These are phyloP conservation scores for Angomonas desouzai DNA, from an alignment of 208 protist genomes.

Conservation along the genomic window DNA sequence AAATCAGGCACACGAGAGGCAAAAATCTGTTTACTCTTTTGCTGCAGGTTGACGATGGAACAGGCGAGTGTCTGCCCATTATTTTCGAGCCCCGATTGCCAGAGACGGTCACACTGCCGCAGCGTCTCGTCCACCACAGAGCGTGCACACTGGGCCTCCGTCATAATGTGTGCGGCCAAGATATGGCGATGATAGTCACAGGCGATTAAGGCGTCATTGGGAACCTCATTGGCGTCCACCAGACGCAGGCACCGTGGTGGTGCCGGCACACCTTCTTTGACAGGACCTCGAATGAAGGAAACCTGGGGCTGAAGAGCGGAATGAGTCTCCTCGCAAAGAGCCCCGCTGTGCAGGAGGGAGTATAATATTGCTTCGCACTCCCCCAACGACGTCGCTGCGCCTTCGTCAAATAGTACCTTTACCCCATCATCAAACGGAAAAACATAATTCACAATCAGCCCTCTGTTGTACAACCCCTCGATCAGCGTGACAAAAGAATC, in stretches of 20 bases:
- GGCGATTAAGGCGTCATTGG: constrained; percentile 66
- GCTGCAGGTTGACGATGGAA: constrained; percentile 60
- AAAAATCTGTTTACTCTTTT: constrained; percentile 80
- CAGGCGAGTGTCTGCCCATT: constrained; percentile 56
- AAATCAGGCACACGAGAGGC: constrained; percentile 80
- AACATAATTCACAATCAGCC: constrained; percentile 68
- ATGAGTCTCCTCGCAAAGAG: constrained; percentile 27
- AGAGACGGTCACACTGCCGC: constrained; percentile 49
- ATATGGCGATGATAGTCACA: constrained; percentile 80
- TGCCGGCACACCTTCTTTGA: neutral
- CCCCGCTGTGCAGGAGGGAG: constrained; percentile 26
- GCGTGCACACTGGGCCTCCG: constrained; percentile 75
- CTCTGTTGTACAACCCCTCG: constrained; percentile 84
- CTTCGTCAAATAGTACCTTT: constrained; percentile 76
- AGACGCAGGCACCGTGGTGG: constrained; percentile 14
- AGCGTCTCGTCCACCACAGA: constrained; percentile 61
- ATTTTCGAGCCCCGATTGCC: constrained; percentile 30
- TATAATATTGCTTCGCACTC: constrained; percentile 51
- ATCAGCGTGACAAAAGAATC: constrained; percentile 59
- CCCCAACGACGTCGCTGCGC: constrained; percentile 42
- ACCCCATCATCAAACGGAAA: constrained; percentile 72
- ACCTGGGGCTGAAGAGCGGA: constrained; percentile 35
- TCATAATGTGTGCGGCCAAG: constrained; percentile 59
- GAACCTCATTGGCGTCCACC: constrained; percentile 35
- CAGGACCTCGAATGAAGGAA: neutral